A percentile compares a stretch with the other conserved stretches of the same genome.
Conservation (phyloP, 148 eudicot genomes). For the Cornus kousa region DNA sequence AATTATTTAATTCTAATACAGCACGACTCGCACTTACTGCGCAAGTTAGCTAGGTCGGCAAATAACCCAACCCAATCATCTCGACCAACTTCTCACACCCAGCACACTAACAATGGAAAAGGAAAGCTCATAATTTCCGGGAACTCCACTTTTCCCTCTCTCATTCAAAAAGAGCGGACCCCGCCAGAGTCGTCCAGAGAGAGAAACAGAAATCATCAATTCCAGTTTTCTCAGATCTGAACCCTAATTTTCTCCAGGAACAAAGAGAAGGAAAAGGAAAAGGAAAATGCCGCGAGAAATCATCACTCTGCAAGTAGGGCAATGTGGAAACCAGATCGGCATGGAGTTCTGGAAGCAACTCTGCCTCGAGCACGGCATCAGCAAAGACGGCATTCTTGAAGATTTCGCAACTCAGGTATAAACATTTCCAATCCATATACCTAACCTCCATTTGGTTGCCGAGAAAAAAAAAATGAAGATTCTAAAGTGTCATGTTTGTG, state of each 20-base stretch:
- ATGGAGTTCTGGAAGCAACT: conserved; percentile 99
- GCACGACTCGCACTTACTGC: too few relatives aligned
- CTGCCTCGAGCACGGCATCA: conserved; percentile 91
- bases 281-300: conserved; percentile 85
- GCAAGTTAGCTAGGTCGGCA: too few relatives aligned
- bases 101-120: too few relatives aligned
- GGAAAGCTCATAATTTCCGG: background rate
- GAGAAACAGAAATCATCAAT: conserved; percentile 23
- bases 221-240: conserved; percentile 11
- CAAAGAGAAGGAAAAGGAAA: background rate
- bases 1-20: too few relatives aligned
- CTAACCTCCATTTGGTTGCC: background rate
- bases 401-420: conserved; percentile 92
- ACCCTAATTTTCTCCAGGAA: conserved; percentile 17
- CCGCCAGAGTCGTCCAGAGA: conserved; percentile 14
- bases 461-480: background rate
- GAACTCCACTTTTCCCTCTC: conserved; percentile 18
- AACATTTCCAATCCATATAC: background rate
- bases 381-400: conserved; percentile 92
- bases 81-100: too few relatives aligned
- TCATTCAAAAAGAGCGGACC: conserved; percentile 28
- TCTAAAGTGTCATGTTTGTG: background rate
- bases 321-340: conserved; percentile 97
- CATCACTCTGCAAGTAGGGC: conserved; percentile 89
- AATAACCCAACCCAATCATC: too few relatives aligned